Evolutionary conservation across 2,329 filamentous ascomycete species (phyloP), one percentile per base, ranked within the genome.

Genomic region (Trichoderma aggressivum): DNA sequence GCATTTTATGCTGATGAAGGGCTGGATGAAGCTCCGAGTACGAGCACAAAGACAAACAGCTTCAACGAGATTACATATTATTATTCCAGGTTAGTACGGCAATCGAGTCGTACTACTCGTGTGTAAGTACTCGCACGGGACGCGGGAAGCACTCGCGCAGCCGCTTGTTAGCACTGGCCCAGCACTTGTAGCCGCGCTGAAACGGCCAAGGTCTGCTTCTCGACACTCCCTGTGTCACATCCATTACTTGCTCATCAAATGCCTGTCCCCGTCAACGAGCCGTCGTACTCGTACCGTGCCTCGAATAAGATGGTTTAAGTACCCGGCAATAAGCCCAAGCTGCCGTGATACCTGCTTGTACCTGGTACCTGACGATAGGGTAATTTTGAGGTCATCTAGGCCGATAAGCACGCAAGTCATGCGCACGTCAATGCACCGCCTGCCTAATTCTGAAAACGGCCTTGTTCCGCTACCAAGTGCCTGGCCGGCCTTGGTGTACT

Each of bases 321-420:
- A 68, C 55, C 36, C 65, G 65, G 53, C 53, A 68, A 59, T 24
- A 60, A 36, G 11, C 36, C 30, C 36, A n/a, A n/a, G 16, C 28
- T 47, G 30, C 21, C 47, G 47, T 66, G 34, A 66, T 39, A 53
- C 11, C 28, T 21, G 32, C 28, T 39, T n/a, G 66, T 53, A 61
- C 66, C 59, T 26, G 21, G 65, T 53, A 59, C 53, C 36, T 70
- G 16, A 6, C 7, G 14, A 47, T 18, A 58, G 34, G 36, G 47
- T 43, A 32, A 32, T 34, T 26, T 34, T 71, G 70, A 68, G 70
- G 56, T 71, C 63, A 71, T 71, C 63, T 67, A 47, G 47, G 55
- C 39, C 32, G 43, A 68, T 58, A 58, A 67, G 63, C 70, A 71
- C 70, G 70, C 53, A 71, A 71, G 63, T 32, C 26, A 64, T 32